phyloP scores from a whole-genome alignment of 805 yeast species.

The Candida vartiovaarae region DNA sequence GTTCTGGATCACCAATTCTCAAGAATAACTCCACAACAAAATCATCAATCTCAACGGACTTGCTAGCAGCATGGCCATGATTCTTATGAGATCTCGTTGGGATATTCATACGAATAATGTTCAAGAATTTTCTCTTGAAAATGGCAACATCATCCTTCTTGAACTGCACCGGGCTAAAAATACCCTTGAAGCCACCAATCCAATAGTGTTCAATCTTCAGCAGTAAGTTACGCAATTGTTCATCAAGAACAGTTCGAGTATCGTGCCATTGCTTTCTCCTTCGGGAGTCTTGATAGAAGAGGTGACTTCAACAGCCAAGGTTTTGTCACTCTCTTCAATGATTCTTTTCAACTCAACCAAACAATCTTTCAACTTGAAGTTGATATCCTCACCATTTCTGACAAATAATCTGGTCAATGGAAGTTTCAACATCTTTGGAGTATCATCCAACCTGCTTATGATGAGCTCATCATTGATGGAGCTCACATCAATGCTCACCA shows the following conservation, averaged over 20 bases:
- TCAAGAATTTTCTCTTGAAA: constrained; percentile 33
- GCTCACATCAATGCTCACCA: constrained; percentile 57
- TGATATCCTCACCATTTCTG: constrained; percentile 36
- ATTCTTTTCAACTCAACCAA: constrained; percentile 41
- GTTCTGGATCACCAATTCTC: constrained; percentile 34
- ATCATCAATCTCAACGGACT: constrained; percentile 33
- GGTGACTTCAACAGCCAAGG: constrained; percentile 51
- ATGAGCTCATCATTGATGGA: constrained; percentile 50
- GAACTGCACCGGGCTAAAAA: constrained; percentile 38
- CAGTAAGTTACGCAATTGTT: constrained; percentile 45
- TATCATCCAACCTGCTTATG: constrained; percentile 36
- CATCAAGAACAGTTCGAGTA: constrained; percentile 54
- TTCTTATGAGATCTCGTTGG: constrained; percentile 42
- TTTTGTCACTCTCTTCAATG: constrained; percentile 51
- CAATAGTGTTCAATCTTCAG: constrained; percentile 52
- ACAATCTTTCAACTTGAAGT: constrained; percentile 39
- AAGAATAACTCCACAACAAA: constrained; percentile 45
- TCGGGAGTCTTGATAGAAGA: constrained; percentile 45
- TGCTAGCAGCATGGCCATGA: constrained; percentile 2
- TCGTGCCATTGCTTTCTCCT: constrained; percentile 75
- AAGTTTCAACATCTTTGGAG: constrained; percentile 45
- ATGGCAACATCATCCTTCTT: constrained; percentile 20
- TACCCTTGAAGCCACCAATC: constrained; percentile 71
- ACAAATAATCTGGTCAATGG: constrained; percentile 49
- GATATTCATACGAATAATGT: constrained; percentile 35